Evolutionary conservation across 176 grass and related monocot genomes (phyloP), one percentile per base, ranked within the genome.

Genomic region (Oryza officinalis): DNA sequence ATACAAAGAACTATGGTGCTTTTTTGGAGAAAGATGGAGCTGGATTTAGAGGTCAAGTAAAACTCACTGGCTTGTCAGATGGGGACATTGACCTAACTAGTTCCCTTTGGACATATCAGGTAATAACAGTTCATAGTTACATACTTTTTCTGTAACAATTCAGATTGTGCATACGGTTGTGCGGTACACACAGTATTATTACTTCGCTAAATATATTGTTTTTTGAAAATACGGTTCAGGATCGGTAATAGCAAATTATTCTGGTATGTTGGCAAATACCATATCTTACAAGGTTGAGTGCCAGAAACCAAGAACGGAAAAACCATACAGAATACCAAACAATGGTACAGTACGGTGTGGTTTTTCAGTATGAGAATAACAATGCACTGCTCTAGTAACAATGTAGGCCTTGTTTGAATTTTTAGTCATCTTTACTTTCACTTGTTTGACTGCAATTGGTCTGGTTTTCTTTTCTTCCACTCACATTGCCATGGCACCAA

Each of bases 1-100:
- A 81, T 3, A 13, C 65, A 45, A 86, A 97, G 95, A 98, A 98
- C 63, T 98, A 95, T 90, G 96, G 96, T 80, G 96, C 93, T 72
- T 98, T 95, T 89, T 90, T 98, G 88, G 96, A 98, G 92, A 95
- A 93, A 71, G 96, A 98, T 92, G 96, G 93, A 85, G 96, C 93
- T 79, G 96, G 93, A 85, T 93, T 98, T 89, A 98, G 87, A 87
- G 96, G 93, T 69, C 75, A 90, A 85, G 85, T 98, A 64, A 98
- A 93, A 84, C 75, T 98, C 47, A 92, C 89, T 91, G 96, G 96
- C 65, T 78, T 98, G 26, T 85, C 88, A 83, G 76, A 92, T 90
- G 87, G 92, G 60, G 93, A 93, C 76, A 83, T 93, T 32, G 80
- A 98, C 74, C 92, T 98, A 60, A 91, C 91, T 83, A 78, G 90